Evolutionary conservation across 139 green algal species (phyloP).

Genomic region (Coelastrella sp.): DNA sequence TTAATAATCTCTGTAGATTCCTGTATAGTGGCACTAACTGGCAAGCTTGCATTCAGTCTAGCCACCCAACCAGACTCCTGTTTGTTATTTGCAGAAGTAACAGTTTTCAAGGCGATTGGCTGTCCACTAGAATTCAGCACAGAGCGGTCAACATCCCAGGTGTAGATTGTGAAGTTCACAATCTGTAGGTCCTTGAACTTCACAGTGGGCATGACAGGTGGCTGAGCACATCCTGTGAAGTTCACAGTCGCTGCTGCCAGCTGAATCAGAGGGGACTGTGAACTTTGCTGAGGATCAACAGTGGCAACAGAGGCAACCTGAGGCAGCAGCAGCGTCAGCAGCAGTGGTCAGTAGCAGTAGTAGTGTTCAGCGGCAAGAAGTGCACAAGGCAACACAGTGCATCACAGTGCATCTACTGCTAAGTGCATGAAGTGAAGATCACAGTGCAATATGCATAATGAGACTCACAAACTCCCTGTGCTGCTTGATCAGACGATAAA

Average conservation of each 20-base stretch:
- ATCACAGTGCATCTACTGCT: too few species aligned
- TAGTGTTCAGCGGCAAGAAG: too few species aligned
- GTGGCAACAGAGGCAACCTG: slow-evolving; percentile 19
- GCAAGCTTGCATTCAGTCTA: neutral
- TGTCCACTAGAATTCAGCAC: neutral
- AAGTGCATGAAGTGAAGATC: too few species aligned
- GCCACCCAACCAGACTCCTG: neutral
- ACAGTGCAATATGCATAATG: too few species aligned
- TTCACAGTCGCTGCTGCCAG: neutral
- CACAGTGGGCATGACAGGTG: neutral
- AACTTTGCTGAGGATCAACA: neutral
- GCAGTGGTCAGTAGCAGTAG: too few species aligned
- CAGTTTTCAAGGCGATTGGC: neutral
- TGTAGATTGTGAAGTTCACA: slow-evolving; percentile 22
- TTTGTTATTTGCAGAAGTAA: neutral
- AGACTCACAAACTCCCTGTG: too few species aligned
- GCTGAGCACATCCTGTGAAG: neutral
- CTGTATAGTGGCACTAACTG: neutral
- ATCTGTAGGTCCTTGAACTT: neutral
- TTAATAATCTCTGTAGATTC: neutral
- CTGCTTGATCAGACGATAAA: too few species aligned
- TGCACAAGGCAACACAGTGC: too few species aligned
- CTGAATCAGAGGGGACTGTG: neutral
- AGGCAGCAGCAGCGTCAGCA: too few species aligned
- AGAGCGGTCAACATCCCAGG: neutral